These are phyloP conservation scores for Pisolithus orientalis DNA, from an alignment of 768 basidiomycete genomes.

Conservation along the genomic window DNA sequence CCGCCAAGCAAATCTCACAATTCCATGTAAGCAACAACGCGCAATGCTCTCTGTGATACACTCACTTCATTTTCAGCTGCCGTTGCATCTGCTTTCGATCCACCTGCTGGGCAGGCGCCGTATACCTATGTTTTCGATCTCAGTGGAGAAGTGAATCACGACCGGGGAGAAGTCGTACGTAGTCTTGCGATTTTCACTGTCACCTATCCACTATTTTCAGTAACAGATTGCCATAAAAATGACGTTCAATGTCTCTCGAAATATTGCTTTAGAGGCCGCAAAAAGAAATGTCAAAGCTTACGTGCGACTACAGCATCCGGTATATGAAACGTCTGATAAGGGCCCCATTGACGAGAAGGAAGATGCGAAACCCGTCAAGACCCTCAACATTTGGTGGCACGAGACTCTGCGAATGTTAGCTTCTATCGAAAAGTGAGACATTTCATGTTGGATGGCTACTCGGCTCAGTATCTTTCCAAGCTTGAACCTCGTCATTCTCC, in stretches of 20 bases:
- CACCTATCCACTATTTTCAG: slow-evolving; percentile 3
- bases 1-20: slow-evolving; percentile 73
- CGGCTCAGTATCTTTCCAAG: slow-evolving; percentile 32
- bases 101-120: slow-evolving; percentile 58
- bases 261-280: slow-evolving; percentile 74
- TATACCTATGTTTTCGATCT: slow-evolving; percentile 84
- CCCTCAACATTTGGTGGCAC: slow-evolving; percentile 83
- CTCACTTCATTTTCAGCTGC: slow-evolving; percentile 40
- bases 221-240: slow-evolving; percentile 69
- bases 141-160: slow-evolving; percentile 72
- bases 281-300: slow-evolving; percentile 74
- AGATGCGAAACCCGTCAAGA: slow-evolving; percentile 62
- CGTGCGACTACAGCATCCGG: slow-evolving; percentile 70
- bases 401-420: slow-evolving; percentile 73
- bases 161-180: slow-evolving; percentile 69
- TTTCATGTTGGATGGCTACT: background rate
- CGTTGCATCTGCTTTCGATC: slow-evolving; percentile 64
- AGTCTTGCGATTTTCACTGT: background rate
- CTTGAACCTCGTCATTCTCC: slow-evolving; percentile 73
- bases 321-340: slow-evolving; percentile 71
- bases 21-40: slow-evolving; percentile 44
- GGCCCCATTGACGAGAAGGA: slow-evolving; percentile 64
- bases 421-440: slow-evolving; percentile 60
- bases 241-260: slow-evolving; percentile 62
- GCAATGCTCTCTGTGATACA: slow-evolving; percentile 3